phyloP scores from a whole-genome alignment of 441 rosid species.

The Pelargonium myrrhifolium region DNA sequence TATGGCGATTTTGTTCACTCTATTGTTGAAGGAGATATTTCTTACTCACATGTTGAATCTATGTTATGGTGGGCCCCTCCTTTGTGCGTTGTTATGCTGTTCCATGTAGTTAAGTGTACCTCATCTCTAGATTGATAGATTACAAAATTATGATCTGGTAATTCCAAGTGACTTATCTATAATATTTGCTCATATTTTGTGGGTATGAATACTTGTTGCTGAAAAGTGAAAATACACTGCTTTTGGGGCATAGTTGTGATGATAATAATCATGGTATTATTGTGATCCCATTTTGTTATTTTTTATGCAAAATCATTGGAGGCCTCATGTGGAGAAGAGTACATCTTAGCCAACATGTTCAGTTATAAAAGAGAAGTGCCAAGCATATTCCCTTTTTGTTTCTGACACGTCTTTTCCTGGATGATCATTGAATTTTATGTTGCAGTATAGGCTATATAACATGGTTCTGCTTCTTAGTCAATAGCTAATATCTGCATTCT shows the following conservation, averaged over 20 bases:
- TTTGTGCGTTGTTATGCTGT: not conserved
- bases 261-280: not conserved
- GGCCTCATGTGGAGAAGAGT: not conserved
- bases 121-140: not conserved
- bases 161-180: not conserved
- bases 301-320: not conserved
- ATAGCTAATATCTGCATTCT: conserved; percentile 15
- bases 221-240: not conserved
- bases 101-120: too few relatives aligned
- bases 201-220: conserved; percentile 2
- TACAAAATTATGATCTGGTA: not conserved
- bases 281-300: not conserved
- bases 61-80: not conserved
- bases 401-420: not conserved
- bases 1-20: not conserved
- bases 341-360: not conserved
- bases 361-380: not conserved
- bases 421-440: not conserved
- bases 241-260: not conserved
- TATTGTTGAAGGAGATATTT: not conserved
- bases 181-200: not conserved
- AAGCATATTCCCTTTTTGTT: not conserved
- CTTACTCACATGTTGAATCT: not conserved
- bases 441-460: not conserved
- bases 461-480: not conserved